A percentile compares a stretch with the other conserved stretches of the same genome.
Conservation (phyloP, 2,329 filamentous ascomycete species). For the Eutypa lata region DNA sequence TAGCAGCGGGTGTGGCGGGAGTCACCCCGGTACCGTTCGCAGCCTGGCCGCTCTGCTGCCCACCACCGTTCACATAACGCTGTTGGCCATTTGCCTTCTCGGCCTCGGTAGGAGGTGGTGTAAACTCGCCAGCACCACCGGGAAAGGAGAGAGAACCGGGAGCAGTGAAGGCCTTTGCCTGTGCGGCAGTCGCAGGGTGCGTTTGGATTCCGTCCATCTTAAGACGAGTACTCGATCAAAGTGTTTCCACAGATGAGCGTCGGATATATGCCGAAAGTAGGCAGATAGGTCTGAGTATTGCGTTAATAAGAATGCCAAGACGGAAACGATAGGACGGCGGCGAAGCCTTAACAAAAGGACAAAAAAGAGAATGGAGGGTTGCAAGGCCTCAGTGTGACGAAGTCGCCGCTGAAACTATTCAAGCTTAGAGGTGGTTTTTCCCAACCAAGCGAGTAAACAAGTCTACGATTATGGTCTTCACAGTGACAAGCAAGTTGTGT, state of each 20-base stretch:
- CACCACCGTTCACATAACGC: constrained; percentile 43
- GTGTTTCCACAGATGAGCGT: constrained; percentile 9
- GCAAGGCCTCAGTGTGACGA: too few relatives aligned
- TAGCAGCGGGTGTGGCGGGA: constrained; percentile 87
- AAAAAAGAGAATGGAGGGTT: too few relatives aligned
- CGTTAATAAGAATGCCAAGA: constrained; percentile 6
- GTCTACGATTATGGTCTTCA: background rate
- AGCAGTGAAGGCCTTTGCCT: constrained; percentile 94
- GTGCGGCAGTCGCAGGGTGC: constrained; percentile 84
- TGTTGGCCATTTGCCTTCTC: constrained; percentile 52
- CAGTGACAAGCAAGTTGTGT: background rate
- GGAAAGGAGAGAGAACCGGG: constrained; percentile 91
- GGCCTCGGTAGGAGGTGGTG: constrained; percentile 72
- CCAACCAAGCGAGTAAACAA: background rate
- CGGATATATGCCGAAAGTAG: background rate
- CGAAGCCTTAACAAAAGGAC: too few relatives aligned
- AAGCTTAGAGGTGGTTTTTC: background rate
- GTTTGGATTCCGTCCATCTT: constrained; percentile 38
- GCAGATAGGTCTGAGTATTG: constrained; percentile 1
- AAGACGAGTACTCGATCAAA: constrained; percentile 1
- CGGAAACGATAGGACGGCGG: background rate
- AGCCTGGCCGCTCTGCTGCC: constrained; percentile 57
- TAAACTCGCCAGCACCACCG: constrained; percentile 76
- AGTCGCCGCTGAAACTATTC: background rate
- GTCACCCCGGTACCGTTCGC: constrained; percentile 74